phyloP scores from a whole-genome alignment of 768 basidiomycete species.

The Leccinum barrowsii region DNA sequence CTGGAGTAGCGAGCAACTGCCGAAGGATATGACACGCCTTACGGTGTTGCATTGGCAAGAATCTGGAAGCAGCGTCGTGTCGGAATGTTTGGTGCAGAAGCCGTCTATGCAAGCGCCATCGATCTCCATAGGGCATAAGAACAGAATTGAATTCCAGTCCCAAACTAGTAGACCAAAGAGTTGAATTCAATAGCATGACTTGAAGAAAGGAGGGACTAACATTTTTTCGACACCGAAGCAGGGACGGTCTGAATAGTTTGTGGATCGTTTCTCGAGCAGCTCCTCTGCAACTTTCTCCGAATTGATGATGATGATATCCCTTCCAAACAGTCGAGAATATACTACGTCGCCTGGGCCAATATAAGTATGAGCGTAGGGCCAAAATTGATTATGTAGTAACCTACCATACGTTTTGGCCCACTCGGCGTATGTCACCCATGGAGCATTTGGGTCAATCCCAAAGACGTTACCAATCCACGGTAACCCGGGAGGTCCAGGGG shows the following conservation, averaged over 20 bases:
- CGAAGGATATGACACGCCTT: constrained; percentile 3
- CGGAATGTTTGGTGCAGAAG: constrained; percentile 15
- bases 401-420: constrained; percentile 10
- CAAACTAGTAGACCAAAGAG: background rate
- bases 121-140: constrained; percentile 1
- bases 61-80: background rate
- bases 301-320: constrained; percentile 10
- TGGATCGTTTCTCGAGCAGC: constrained; percentile 2
- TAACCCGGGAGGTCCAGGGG: constrained; percentile 10
- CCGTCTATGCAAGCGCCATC: constrained; percentile 13
- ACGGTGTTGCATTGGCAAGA: background rate
- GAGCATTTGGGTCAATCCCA: background rate
- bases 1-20: background rate
- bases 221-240: background rate
- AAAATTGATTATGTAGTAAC: background rate
- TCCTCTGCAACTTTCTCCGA: constrained; percentile 8
- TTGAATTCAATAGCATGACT: background rate
- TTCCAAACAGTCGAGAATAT: background rate
- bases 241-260: constrained; percentile 11
- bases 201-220: background rate
- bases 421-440: constrained; percentile 10
- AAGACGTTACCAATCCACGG: constrained; percentile 5
- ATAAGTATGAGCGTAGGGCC: background rate
- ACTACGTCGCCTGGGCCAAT: background rate
- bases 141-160: background rate